Evolutionary conservation across 2,329 filamentous ascomycete genomes (phyloP).

Genomic region (Allantophomopsis cytisporea): DNA sequence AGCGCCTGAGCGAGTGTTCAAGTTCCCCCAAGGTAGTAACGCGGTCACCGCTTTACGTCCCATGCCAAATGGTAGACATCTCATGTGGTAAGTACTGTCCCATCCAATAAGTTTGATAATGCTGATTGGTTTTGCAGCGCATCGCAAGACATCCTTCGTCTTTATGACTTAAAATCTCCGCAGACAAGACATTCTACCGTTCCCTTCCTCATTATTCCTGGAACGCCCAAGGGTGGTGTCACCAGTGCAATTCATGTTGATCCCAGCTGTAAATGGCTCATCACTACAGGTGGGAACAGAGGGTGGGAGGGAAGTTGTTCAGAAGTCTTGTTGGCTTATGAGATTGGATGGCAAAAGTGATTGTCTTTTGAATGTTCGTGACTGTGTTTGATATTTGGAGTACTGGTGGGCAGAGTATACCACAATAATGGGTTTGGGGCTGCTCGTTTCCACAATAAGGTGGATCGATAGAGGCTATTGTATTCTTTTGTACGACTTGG

Average conservation of each 20-base stretch:
- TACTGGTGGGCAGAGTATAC: too few species aligned
- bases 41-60: conserved; percentile 76
- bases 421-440: too few species aligned
- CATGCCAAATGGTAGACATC: conserved; percentile 86
- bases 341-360: conserved; percentile 39
- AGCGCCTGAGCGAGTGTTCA: conserved; percentile 65
- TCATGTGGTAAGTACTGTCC: conserved; percentile 55
- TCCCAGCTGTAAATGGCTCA: conserved; percentile 77
- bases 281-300: conserved; percentile 80
- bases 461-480: too few species aligned
- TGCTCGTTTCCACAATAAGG: too few species aligned
- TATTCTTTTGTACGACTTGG: too few species aligned
- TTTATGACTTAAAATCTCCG: conserved; percentile 69
- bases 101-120: conserved; percentile 1
- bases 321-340: conserved; percentile 87
- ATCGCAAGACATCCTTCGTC: conserved; percentile 80
- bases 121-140: conserved; percentile 39
- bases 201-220: conserved; percentile 92
- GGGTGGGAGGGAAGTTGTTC: conserved; percentile 90
- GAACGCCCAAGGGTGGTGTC: conserved; percentile 69
- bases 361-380: too few species aligned
- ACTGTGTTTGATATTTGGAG: too few species aligned
- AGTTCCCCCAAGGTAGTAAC: conserved; percentile 80
- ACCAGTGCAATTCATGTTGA: conserved; percentile 81
- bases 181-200: conserved; percentile 64